phyloP scores from a whole-genome alignment of 805 yeast genomes.

The Yamadazyma laniorum region DNA sequence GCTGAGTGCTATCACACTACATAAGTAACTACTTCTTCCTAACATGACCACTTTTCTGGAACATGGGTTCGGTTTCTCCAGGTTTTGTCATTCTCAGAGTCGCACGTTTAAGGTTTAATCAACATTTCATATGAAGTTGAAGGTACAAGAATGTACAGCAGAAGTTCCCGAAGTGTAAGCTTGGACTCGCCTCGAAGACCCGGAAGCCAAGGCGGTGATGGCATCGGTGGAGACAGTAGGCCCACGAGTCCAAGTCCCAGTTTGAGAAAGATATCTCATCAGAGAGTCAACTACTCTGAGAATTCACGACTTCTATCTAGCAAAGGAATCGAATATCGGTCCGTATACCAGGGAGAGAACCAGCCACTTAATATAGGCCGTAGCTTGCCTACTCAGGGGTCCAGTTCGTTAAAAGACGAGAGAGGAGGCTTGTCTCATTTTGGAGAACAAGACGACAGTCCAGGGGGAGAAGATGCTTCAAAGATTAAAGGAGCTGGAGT shows the following conservation, averaged over 20 bases:
- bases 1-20: too few relatives aligned
- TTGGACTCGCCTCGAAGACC: not conserved
- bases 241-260: constrained; percentile 25
- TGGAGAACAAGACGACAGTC: not conserved
- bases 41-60: too few relatives aligned
- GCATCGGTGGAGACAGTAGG: constrained; percentile 6
- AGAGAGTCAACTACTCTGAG: constrained; percentile 20
- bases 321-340: constrained; percentile 11
- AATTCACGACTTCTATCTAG: constrained; percentile 7
- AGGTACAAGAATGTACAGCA: not conserved
- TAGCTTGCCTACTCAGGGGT: not conserved
- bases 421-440: not conserved
- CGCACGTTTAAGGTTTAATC: too few relatives aligned
- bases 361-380: constrained; percentile 13
- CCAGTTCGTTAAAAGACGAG: constrained; percentile 1
- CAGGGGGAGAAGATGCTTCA: not conserved
- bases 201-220: not conserved
- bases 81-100: too few relatives aligned
- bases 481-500: not conserved
- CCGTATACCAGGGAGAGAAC: constrained; percentile 16
- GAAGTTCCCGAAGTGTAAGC: not conserved
- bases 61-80: too few relatives aligned
- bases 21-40: too few relatives aligned
- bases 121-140: too few relatives aligned
- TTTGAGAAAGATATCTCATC: constrained; percentile 22